A percentile compares a stretch with the other conserved stretches of the same genome.
These are phyloP conservation scores for Backusella mclennaniae DNA, from an alignment of 192 early-diverging fungal genomes.

Conservation along the genomic window DNA sequence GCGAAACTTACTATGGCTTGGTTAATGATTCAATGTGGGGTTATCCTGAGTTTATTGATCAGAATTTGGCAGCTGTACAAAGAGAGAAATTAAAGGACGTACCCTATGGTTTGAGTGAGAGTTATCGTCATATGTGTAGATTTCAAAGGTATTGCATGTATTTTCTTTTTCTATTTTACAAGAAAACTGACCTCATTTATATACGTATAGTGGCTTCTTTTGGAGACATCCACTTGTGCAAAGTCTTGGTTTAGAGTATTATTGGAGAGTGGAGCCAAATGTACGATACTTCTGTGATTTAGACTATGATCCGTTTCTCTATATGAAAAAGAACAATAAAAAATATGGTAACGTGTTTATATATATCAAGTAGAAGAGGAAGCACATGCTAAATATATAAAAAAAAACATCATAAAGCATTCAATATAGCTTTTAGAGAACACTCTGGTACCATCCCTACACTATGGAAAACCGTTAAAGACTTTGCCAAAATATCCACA, in stretches of 20 bases:
- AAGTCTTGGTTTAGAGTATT: slow-evolving; percentile 51
- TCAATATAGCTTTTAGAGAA: slow-evolving; percentile 72
- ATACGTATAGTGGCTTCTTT: slow-evolving; percentile 41
- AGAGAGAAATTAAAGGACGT: slow-evolving; percentile 48
- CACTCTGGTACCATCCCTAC: slow-evolving; percentile 62
- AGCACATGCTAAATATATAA: background rate
- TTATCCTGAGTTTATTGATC: slow-evolving; percentile 70
- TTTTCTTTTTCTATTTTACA: no score
- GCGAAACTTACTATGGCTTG: slow-evolving; percentile 61
- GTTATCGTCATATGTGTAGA: slow-evolving; percentile 88
- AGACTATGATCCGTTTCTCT: slow-evolving; percentile 55
- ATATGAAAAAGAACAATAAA: slow-evolving; percentile 46
- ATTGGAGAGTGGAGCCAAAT: slow-evolving; percentile 60
- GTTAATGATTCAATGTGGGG: slow-evolving; percentile 70
- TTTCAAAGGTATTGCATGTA: slow-evolving; percentile 34
- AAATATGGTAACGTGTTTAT: slow-evolving; percentile 23
- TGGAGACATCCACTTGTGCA: slow-evolving; percentile 45
- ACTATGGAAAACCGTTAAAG: slow-evolving; percentile 61
- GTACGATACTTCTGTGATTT: slow-evolving; percentile 57
- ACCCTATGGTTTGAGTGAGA: slow-evolving; percentile 66
- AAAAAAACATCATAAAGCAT: slow-evolving; percentile 37
- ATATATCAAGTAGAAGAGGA: background rate
- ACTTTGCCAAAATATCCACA: slow-evolving; percentile 39
- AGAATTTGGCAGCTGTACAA: slow-evolving; percentile 53
- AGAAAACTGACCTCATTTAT: background rate